Evolutionary conservation across 768 basidiomycete species (phyloP), one percentile per base, ranked within the genome.

Genomic region (Leccinellum rugosiceps): DNA sequence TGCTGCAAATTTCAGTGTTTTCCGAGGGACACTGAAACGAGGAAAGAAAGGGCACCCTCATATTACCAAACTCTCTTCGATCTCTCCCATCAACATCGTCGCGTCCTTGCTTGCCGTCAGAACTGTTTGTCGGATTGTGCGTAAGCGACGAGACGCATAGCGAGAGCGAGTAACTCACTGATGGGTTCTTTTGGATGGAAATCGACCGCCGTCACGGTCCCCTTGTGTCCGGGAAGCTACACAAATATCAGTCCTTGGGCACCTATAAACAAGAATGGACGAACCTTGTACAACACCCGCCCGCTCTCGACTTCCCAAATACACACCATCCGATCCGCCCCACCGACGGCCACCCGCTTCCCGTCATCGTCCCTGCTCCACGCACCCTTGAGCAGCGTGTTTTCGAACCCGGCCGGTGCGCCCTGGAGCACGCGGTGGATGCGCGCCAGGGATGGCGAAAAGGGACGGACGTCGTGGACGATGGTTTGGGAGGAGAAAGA

Each of bases 181-280:
- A 97, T 94, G 11, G 94, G 95, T 65, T 97, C 94, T 67, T 87
- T 92, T 9, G 96, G 94, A 71, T 96, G 94, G 78, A 96, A 97
- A 65, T 96, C 97, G 0, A 94, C 92, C n/a, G 88, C 78, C 1
- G 93, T 94, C 14, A 98, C 94, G 0, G 95, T 95, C 11, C 96
- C 95, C 72, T 93, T 97, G 72, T 99, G 96, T 14, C 96, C 96
- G 38, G 96, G 93, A 56, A 98, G 81, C 91, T 92, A 58, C 19
- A 32, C n/a, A 9, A n/a, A 38, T 19, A 10, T 2, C 10, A n/a
- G 32, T 41, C 17, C 44, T 46, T 26, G 41, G 31, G 1, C 2
- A 38, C 19, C 15, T 4, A 0, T 17, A 35, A 9, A 14, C 17
- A 55, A 19, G 53, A n/a, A 30, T 46, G 60, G 65, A 58, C 68